A percentile compares a stretch with the other conserved stretches of the same genome.
Conservation (phyloP, 2,329 filamentous ascomycete species). For the Emmonsia crescens region DNA sequence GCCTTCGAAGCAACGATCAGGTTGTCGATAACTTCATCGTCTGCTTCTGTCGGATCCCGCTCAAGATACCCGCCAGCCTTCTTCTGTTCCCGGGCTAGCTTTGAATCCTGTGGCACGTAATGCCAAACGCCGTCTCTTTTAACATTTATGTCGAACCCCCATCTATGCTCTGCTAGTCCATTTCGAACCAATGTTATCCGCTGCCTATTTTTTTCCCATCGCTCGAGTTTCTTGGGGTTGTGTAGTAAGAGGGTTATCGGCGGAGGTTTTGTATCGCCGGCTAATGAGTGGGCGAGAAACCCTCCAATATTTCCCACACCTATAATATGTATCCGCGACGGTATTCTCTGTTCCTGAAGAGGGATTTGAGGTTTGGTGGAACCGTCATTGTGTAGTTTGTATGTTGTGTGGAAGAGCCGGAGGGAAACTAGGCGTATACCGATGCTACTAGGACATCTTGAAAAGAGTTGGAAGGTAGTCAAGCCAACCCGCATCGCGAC, state of each 20-base stretch:
- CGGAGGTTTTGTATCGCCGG: constrained; percentile 49
- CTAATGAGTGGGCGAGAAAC: constrained; percentile 64
- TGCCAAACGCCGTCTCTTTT: constrained; percentile 25
- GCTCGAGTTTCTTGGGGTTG: constrained; percentile 30
- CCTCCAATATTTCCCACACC: constrained; percentile 73
- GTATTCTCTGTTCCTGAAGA: background rate
- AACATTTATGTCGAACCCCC: constrained; percentile 36
- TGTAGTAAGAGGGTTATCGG: constrained; percentile 75
- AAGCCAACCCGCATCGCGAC: background rate
- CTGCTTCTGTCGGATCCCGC: constrained; percentile 7
- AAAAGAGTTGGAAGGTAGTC: background rate
- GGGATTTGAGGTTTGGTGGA: background rate
- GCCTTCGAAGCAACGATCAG: constrained; percentile 74
- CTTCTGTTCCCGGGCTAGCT: constrained; percentile 9
- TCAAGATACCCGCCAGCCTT: background rate
- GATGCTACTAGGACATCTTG: background rate
- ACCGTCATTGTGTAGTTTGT: background rate
- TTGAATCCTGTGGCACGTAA: constrained; percentile 1
- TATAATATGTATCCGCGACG: constrained; percentile 56
- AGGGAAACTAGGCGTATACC: background rate
- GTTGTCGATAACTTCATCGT: constrained; percentile 52
- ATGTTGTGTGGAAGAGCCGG: background rate
- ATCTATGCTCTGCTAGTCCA: constrained; percentile 32
- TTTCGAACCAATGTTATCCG: constrained; percentile 27
- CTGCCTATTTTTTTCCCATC: constrained; percentile 24